These are phyloP conservation scores for Mycena leptocephala DNA, from an alignment of 768 basidiomycete genomes.

Conservation along the genomic window DNA sequence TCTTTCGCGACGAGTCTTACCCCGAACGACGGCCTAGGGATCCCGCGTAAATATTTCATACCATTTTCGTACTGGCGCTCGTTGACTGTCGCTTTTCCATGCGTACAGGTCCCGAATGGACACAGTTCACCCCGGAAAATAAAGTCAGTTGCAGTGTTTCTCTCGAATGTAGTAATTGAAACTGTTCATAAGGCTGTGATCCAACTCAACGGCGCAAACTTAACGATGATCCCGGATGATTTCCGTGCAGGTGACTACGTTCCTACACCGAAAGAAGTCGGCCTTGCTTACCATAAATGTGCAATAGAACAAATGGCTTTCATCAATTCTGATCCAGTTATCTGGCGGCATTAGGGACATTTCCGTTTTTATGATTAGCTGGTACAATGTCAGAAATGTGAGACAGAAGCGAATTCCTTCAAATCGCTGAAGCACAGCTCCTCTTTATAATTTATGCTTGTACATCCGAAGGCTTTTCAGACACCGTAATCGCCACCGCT, in stretches of 20 bases:
- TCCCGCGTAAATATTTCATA: conserved; percentile 44
- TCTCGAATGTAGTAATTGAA: not conserved
- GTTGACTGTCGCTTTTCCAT: not conserved
- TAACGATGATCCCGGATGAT: conserved; percentile 40
- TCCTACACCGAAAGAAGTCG: not conserved
- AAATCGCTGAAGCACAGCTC: no score
- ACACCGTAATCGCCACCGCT: no score
- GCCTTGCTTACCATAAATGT: conserved; percentile 37
- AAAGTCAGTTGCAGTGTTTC: not conserved
- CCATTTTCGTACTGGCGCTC: no score
- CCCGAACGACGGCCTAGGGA: conserved; percentile 61
- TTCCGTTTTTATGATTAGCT: not conserved
- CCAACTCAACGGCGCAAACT: conserved; percentile 40
- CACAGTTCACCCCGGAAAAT: conserved; percentile 38
- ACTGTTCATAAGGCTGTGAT: conserved; percentile 33
- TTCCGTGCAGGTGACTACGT: conserved; percentile 31
- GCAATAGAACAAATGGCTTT: conserved; percentile 37
- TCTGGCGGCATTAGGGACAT: conserved; percentile 21
- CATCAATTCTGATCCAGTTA: conserved; percentile 34
- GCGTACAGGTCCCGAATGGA: conserved; percentile 36
- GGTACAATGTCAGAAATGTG: no score
- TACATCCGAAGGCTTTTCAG: no score
- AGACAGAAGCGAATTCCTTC: no score
- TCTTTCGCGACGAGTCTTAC: conserved; percentile 61
- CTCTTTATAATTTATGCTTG: no score